These are phyloP conservation scores for Mytilinidion resinicola DNA, from an alignment of 495 filamentous ascomycete species.

Conservation along the genomic window DNA sequence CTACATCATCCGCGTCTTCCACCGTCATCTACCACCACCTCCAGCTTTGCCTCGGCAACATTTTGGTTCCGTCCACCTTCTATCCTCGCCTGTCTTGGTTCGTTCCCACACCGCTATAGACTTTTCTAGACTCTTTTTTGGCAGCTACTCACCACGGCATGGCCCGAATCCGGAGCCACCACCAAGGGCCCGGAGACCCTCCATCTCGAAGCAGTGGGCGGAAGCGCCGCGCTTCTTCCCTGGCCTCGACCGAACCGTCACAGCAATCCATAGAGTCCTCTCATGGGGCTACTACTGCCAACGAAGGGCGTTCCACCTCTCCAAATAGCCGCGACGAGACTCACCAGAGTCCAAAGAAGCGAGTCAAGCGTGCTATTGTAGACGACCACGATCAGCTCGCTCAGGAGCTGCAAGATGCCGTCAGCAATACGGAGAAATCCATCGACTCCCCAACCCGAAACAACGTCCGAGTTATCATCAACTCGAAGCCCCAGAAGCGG, in stretches of 20 bases:
- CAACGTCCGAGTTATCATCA: neutral
- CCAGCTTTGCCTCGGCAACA: too few species aligned
- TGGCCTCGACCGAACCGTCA: neutral
- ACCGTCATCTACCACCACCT: too few species aligned
- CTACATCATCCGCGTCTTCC: too few species aligned
- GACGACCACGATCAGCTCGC: conserved; percentile 13
- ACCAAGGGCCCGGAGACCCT: conserved; percentile 21
- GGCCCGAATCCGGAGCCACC: conserved; percentile 12
- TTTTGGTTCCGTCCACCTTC: too few species aligned
- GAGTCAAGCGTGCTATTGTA: conserved; percentile 11
- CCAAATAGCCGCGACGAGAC: neutral
- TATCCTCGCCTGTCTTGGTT: too few species aligned
- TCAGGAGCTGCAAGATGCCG: conserved; percentile 18
- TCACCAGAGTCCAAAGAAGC: conserved; percentile 6
- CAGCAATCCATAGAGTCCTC: neutral
- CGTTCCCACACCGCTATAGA: neutral
- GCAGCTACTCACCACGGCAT: neutral
- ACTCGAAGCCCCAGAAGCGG: neutral
- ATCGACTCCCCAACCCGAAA: neutral
- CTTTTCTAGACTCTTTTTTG: neutral
- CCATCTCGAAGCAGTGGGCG: conserved; percentile 1
- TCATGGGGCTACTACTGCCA: neutral
- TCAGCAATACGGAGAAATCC: conserved; percentile 1
- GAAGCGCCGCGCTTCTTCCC: neutral
- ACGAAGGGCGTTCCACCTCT: conserved; percentile 11